Evolutionary conservation across 1,284 basidiomycete species (phyloP).

Genomic region (Rhizoctonia solani): DNA sequence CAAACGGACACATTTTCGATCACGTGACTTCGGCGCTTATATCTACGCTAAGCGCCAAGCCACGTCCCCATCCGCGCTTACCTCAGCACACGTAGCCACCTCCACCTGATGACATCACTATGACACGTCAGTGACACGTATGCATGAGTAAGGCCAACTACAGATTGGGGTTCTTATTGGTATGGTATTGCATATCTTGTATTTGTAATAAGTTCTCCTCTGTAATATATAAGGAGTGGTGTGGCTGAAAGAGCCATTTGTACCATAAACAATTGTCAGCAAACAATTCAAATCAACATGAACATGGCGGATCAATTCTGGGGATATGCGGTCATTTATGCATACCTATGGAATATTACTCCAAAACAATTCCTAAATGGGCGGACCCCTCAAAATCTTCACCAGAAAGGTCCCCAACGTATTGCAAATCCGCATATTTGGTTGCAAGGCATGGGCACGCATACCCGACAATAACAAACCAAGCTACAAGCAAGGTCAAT

Average conservation of each 20-base stretch:
- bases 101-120: no score
- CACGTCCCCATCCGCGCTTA: no score
- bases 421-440: neutral
- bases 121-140: no score
- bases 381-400: neutral
- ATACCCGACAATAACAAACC: neutral
- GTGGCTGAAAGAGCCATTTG: slow-evolving; percentile 15
- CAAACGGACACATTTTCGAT: no score
- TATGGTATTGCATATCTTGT: no score
- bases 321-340: slow-evolving; percentile 5
- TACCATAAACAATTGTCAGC: slow-evolving; percentile 3
- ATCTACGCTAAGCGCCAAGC: no score
- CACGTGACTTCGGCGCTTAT: no score
- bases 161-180: no score
- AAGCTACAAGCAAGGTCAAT: slow-evolving; percentile 11
- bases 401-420: neutral
- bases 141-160: no score
- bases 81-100: no score
- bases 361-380: neutral
- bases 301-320: slow-evolving; percentile 11
- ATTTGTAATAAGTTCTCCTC: no score
- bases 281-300: neutral
- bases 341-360: slow-evolving; percentile 10
- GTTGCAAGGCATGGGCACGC: slow-evolving; percentile 6
- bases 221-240: slow-evolving; percentile 1